Base-by-base conservation (phyloP, 192 early-diverging fungal species). In the Lobosporangium transversale region DNA sequence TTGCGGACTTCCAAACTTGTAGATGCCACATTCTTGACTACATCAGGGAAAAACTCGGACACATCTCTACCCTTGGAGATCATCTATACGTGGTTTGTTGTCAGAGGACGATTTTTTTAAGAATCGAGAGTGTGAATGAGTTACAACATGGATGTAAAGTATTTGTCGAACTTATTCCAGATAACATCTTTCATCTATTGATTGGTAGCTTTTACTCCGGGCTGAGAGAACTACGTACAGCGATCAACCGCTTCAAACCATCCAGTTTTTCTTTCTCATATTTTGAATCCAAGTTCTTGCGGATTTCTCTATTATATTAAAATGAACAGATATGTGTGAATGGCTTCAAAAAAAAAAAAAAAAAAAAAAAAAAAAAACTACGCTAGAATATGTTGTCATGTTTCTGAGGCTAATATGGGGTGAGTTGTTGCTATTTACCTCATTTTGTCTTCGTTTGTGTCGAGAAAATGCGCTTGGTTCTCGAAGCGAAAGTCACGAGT, bases 11-110 rank as follows among this genome's bases (percentile, higher is more conserved):
- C 94, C 60, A 97, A 83, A 55, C 92, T 94, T 8, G 84, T 85
- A 11, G 95, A 93, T 0, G 94, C 95, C 0, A 99, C 98, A 79
- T 97, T 98, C 80, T 98, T 99, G 58, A 99, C 96, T 17, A 99
- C 97, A 62, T 95, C 92, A 32, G 93, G 89, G 66, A 94, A 98
- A 79, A 93, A 95, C 78, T 91, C 90, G 10, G 93, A 93, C 17
- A 95, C 94, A 78, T 97, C 91, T 21, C 89, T 87, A 21, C 95
- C 95, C 81, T 94, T 94, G 20, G 93, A 94, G 32, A 97, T 93
- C 81, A 94, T 89, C 89, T 93, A 76, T 36, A 23, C n/a, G n/a
- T n/a, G n/a, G n/a, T n/a, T n/a, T n/a, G n/a, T n/a, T 42, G 17
- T 42, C 10, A 42, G 37, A 42, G 15, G 37, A 42, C 37, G 37